Conservation (phyloP, 2,329 filamentous ascomycete species). For the Ophiostoma pallidulum region DNA sequence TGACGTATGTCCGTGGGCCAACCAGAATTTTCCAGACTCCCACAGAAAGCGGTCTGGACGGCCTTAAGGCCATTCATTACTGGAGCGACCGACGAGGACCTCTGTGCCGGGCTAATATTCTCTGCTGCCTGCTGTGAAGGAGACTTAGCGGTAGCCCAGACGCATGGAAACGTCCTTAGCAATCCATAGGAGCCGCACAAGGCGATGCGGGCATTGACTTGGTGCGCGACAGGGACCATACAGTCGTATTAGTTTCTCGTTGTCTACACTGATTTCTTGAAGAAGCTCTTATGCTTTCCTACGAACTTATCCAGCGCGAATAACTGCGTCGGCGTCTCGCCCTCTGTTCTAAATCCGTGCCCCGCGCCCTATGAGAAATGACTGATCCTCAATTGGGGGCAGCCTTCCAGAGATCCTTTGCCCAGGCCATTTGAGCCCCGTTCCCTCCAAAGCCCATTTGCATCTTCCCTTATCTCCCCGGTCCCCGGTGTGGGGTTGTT, state of each 20-base stretch:
- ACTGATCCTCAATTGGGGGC: no score
- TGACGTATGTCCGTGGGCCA: conserved; percentile 15
- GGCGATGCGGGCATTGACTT: conserved; percentile 15
- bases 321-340: conserved; percentile 11
- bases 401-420: no score
- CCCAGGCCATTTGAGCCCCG: no score
- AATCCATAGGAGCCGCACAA: conserved; percentile 16
- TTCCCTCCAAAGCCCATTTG: no score
- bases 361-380: no score
- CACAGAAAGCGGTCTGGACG: conserved; percentile 9
- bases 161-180: conserved; percentile 14
- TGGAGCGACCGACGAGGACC: conserved; percentile 14
- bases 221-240: conserved; percentile 5
- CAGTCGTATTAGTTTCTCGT: conserved; percentile 13
- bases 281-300: conserved; percentile 12
- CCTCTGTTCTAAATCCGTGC: no score
- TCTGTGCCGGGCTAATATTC: conserved; percentile 13
- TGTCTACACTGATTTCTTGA: conserved; percentile 14
- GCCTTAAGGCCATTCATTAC: neutral
- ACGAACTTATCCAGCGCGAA: conserved; percentile 15
- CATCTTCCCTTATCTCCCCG: no score
- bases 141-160: conserved; percentile 15
- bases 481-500: no score
- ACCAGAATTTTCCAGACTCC: conserved; percentile 16
- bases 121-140: conserved; percentile 14